Evolutionary conservation across 495 filamentous ascomycete genomes (phyloP).

Genomic region (Evernia prunastri): DNA sequence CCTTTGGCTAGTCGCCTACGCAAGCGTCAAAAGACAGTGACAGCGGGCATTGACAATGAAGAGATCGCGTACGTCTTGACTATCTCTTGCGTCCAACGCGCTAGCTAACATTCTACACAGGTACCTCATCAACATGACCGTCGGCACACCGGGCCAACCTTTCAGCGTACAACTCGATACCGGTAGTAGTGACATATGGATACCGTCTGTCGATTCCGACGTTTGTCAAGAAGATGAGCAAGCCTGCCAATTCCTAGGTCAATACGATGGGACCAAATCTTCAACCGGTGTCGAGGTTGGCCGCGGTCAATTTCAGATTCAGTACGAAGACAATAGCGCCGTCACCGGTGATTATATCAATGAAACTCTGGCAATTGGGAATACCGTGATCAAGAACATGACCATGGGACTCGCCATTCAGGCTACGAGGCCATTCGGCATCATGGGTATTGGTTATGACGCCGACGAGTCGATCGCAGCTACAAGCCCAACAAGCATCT

Average conservation of each 20-base stretch:
- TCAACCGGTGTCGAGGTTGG: slow-evolving; percentile 61
- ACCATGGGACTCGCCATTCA: slow-evolving; percentile 26
- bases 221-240: slow-evolving; percentile 40
- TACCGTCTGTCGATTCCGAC: slow-evolving; percentile 53
- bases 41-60: slow-evolving; percentile 12
- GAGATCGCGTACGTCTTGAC: slow-evolving; percentile 18
- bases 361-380: slow-evolving; percentile 63
- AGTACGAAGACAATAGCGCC: slow-evolving; percentile 68
- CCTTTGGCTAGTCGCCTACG: slow-evolving; percentile 10
- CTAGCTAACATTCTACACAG: slow-evolving; percentile 6
- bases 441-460: slow-evolving; percentile 76
- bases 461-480: slow-evolving; percentile 61
- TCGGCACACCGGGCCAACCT: slow-evolving; percentile 58
- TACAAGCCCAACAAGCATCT: slow-evolving; percentile 45
- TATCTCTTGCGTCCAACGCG: not conserved
- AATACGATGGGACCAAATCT: slow-evolving; percentile 56
- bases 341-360: slow-evolving; percentile 69
- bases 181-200: slow-evolving; percentile 79
- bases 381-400: slow-evolving; percentile 47
- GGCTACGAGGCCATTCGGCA: slow-evolving; percentile 48
- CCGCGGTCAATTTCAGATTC: slow-evolving; percentile 62
- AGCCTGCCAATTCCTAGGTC: slow-evolving; percentile 48
- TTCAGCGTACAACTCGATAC: slow-evolving; percentile 63
- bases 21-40: slow-evolving; percentile 20
- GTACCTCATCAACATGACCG: slow-evolving; percentile 60